Conservation (phyloP, 2,329 filamentous ascomycete genomes). For the Arthrobotrys entomopaga region DNA sequence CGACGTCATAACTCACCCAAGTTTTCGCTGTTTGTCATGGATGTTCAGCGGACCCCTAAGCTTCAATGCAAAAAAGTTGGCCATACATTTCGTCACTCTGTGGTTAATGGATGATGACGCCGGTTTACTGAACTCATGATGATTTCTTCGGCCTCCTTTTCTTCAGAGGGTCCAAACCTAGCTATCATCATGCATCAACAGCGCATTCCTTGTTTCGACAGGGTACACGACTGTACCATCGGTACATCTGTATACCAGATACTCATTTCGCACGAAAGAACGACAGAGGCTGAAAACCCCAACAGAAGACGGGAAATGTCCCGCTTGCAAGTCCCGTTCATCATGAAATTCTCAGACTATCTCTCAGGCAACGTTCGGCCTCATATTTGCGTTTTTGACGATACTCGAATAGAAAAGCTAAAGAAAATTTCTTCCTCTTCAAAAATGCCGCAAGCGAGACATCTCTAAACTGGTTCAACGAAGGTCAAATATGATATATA, state of each 20-base stretch:
- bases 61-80: neutral
- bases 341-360: constrained; percentile 21
- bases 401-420: constrained; percentile 3
- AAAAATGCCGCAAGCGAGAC: constrained; percentile 50
- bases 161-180: constrained; percentile 13
- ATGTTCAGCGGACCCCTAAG: neutral
- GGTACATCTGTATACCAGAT: constrained; percentile 5
- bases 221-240: constrained; percentile 29
- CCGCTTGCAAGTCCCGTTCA: neutral
- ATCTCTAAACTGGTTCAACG: neutral
- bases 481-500: neutral
- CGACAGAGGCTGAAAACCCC: constrained; percentile 7
- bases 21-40: neutral
- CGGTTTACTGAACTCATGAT: constrained; percentile 17
- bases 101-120: neutral
- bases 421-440: neutral
- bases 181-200: constrained; percentile 3
- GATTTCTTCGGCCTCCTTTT: constrained; percentile 9
- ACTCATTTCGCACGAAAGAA: constrained; percentile 23
- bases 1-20: constrained; percentile 33
- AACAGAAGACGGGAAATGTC: neutral
- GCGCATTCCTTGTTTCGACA: constrained; percentile 23
- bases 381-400: neutral
- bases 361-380: too few species aligned
- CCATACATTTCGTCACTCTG: neutral